A percentile compares a stretch with the other conserved stretches of the same genome.
These are phyloP conservation scores for Cytospora schulzeri DNA, from an alignment of 2,329 filamentous ascomycete genomes.

Conservation along the genomic window DNA sequence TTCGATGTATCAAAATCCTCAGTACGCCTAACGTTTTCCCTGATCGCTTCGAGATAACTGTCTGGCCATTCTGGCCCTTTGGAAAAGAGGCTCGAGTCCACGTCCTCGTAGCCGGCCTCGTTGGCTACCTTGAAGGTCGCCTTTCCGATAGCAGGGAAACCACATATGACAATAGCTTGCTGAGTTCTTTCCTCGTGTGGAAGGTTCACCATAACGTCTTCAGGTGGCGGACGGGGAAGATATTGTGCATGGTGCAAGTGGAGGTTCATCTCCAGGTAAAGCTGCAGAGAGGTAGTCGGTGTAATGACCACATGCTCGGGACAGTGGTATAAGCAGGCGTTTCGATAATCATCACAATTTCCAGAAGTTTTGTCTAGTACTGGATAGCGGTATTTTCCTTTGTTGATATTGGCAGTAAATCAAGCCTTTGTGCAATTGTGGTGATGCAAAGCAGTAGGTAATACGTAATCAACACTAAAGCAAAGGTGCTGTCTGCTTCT, in stretches of 20 bases:
- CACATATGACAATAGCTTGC: constrained; percentile 4
- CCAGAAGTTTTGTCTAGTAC: background rate
- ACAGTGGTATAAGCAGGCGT: background rate
- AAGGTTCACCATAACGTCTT: background rate
- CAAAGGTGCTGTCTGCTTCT: too few species aligned
- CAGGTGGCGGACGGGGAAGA: background rate
- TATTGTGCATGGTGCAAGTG: background rate
- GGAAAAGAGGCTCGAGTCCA: background rate
- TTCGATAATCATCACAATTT: background rate
- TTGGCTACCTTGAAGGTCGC: background rate
- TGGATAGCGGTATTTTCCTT: too few species aligned
- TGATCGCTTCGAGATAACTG: constrained; percentile 1
- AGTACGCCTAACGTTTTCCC: background rate
- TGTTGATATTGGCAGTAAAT: too few species aligned
- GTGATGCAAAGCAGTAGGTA: too few species aligned
- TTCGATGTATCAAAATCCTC: constrained; percentile 3
- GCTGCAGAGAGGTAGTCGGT: background rate
- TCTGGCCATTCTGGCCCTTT: background rate
- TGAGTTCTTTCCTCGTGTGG: background rate
- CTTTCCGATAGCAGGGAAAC: constrained; percentile 10
- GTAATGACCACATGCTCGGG: background rate
- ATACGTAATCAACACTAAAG: too few species aligned
- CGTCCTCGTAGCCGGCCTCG: background rate
- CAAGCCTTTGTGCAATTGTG: too few species aligned
- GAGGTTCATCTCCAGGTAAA: background rate